Percentiles rank a stretch among this genome's conserved stretches.
Evolutionary conservation across 352 stramenopile species (phyloP).

Genomic region (Globisporangium sylvaticum): DNA sequence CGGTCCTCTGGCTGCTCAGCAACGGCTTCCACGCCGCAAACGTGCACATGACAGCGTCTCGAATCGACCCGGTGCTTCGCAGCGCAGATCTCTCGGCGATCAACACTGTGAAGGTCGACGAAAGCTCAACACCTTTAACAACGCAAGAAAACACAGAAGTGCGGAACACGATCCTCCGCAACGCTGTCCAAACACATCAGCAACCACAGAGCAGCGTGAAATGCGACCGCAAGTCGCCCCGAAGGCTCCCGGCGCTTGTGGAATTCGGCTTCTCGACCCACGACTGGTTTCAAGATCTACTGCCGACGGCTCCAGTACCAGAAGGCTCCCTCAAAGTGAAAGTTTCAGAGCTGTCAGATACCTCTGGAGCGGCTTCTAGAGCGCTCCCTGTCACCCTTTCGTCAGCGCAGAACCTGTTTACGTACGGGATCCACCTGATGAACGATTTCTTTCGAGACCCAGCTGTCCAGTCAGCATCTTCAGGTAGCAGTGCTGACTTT

Average conservation of each 20-base stretch:
- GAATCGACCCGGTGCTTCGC: conserved; percentile 23
- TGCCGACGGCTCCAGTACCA: conserved; percentile 25
- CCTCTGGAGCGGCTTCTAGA: background rate
- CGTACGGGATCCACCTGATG: conserved; percentile 26
- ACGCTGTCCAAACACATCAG: conserved; percentile 24
- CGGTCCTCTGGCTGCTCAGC: conserved; percentile 57
- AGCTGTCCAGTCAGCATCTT: conserved; percentile 16
- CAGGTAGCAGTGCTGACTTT: conserved; percentile 17
- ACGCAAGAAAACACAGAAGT: conserved; percentile 12
- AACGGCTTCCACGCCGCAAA: conserved; percentile 60
- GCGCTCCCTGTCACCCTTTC: conserved; percentile 29
- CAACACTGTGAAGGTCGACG: background rate
- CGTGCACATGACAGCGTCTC: conserved; percentile 31
- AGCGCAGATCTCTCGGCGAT: conserved; percentile 22
- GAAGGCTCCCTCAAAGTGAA: conserved; percentile 16
- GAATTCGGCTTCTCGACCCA: conserved; percentile 52
- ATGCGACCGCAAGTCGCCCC: conserved; percentile 30
- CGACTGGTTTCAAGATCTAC: conserved; percentile 36
- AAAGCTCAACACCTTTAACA: background rate
- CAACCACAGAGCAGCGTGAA: background rate
- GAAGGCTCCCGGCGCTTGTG: conserved; percentile 33
- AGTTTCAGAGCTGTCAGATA: conserved; percentile 14
- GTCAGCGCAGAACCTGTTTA: conserved; percentile 26
- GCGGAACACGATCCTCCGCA: conserved; percentile 36
- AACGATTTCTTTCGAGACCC: conserved; percentile 46